These are phyloP conservation scores for Aspergillus melleus DNA, from an alignment of 2,329 filamentous ascomycete genomes.

Conservation along the genomic window DNA sequence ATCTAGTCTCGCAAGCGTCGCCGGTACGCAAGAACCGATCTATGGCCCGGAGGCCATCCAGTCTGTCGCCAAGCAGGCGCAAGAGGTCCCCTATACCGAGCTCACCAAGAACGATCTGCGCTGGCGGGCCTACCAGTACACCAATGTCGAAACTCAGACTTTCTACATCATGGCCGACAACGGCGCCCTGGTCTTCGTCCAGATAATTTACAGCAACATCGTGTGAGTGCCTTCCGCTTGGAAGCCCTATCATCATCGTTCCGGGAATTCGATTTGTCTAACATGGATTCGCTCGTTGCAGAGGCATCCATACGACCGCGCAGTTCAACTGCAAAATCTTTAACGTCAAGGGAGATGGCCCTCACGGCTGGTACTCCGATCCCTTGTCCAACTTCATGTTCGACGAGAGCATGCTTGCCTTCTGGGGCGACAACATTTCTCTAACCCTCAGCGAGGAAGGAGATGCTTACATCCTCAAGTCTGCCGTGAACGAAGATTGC, in stretches of 20 bases:
- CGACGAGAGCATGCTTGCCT: conserved; percentile 77
- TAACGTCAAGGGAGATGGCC: conserved; percentile 69
- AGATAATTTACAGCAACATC: conserved; percentile 98
- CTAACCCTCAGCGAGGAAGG: conserved; percentile 85
- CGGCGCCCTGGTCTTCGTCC: conserved; percentile 74
- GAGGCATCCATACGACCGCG: conserved; percentile 82
- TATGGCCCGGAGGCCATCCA: conserved; percentile 88
- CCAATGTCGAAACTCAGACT: conserved; percentile 89
- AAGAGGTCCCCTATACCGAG: conserved; percentile 77
- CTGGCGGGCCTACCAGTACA: conserved; percentile 80
- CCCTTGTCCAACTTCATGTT: conserved; percentile 78
- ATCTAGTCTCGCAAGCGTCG: conserved; percentile 68
- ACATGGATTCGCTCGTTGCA: conserved; percentile 39
- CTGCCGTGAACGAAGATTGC: conserved; percentile 74
- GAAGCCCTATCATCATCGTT: neutral
- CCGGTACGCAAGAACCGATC: conserved; percentile 93
- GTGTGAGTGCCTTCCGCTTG: conserved; percentile 59
- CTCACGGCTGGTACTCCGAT: conserved; percentile 80
- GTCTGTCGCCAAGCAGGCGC: conserved; percentile 78
- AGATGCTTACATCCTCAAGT: conserved; percentile 83
- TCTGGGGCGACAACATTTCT: conserved; percentile 83
- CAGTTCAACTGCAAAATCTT: conserved; percentile 97
- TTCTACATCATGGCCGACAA: conserved; percentile 86
- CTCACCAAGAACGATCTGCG: conserved; percentile 73
- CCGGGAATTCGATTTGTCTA: neutral